Evolutionary conservation across 1,139 yeast species (phyloP).

Genomic region (Taphrina sp.): DNA sequence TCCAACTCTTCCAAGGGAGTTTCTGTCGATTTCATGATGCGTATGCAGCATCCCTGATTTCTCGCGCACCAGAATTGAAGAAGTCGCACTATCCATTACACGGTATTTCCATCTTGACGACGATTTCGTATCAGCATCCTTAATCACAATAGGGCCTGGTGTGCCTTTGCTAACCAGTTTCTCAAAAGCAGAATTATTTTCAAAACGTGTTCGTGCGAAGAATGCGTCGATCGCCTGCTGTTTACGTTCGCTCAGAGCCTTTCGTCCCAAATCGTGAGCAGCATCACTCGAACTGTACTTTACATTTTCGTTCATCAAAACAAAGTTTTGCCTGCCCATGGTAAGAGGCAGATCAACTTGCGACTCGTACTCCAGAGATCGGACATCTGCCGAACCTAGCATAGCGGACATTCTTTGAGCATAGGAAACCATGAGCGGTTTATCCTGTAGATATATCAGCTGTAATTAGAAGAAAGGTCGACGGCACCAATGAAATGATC

Average conservation of each 20-base stretch:
- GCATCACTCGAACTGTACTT: slow-evolving; percentile 20
- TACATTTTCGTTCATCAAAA: slow-evolving; percentile 14
- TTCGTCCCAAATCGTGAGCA: slow-evolving; percentile 22
- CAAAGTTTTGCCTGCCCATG: slow-evolving; percentile 21
- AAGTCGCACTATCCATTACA: no score
- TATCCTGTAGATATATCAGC: slow-evolving; percentile 1
- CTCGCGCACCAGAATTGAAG: no score
- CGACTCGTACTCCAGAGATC: slow-evolving; percentile 1
- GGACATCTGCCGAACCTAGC: slow-evolving; percentile 8
- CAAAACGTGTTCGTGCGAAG: slow-evolving; percentile 6
- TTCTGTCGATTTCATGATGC: no score
- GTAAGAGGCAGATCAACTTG: slow-evolving; percentile 5
- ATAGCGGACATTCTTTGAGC: slow-evolving; percentile 14
- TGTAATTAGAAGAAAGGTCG: no score
- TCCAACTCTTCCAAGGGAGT: no score
- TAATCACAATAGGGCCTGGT: no score
- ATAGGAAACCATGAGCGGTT: slow-evolving; percentile 14
- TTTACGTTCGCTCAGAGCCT: slow-evolving; percentile 7
- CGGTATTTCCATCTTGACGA: no score
- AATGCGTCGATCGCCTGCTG: slow-evolving; percentile 9
- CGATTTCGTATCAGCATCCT: no score
- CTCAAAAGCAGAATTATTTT: slow-evolving; percentile 13
- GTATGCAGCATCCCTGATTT: no score
- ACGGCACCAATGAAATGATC: no score
- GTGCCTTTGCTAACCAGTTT: neutral